Evolutionary conservation across 1,139 yeast genomes (phyloP).

Genomic region (Hyphopichia burtonii): DNA sequence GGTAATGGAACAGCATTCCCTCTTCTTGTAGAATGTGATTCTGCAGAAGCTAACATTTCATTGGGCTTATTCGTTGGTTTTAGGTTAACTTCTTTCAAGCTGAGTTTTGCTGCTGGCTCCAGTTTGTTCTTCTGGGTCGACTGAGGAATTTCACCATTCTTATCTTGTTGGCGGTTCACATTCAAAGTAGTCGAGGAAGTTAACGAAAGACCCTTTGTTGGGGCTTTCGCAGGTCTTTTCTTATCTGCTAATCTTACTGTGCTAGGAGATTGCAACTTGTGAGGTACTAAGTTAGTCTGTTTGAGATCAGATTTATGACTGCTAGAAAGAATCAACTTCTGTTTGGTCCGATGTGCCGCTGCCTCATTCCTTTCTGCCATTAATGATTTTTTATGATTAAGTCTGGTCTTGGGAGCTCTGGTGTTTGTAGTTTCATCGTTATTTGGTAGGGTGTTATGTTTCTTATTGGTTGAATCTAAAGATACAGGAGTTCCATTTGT

Average conservation of each 20-base stretch:
- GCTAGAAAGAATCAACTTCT: conserved; percentile 28
- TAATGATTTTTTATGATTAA: conserved; percentile 22
- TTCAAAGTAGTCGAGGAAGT: neutral
- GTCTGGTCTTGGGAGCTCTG: neutral
- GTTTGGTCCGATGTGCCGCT: conserved; percentile 28
- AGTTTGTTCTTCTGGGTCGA: neutral
- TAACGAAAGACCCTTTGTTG: neutral
- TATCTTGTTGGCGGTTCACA: neutral
- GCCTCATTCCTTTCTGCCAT: conserved; percentile 31
- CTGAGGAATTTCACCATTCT: neutral
- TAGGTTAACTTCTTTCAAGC: neutral
- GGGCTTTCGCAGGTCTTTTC: neutral
- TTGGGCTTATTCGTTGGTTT: conserved; percentile 1
- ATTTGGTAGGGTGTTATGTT: neutral
- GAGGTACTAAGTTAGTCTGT: conserved; percentile 2
- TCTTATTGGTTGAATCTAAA: neutral
- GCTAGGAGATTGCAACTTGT: conserved; percentile 1
- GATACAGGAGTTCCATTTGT: neutral
- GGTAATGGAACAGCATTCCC: conserved; percentile 37
- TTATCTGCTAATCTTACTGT: neutral
- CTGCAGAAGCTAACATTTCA: neutral
- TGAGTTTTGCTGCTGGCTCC: conserved; percentile 1
- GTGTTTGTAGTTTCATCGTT: neutral
- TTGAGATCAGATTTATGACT: conserved; percentile 22
- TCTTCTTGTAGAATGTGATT: conserved; percentile 4